A percentile compares a stretch with the other conserved stretches of the same genome.
These are phyloP conservation scores for Sclerotinia nivalis DNA, from an alignment of 2,329 filamentous ascomycete species.

Conservation along the genomic window DNA sequence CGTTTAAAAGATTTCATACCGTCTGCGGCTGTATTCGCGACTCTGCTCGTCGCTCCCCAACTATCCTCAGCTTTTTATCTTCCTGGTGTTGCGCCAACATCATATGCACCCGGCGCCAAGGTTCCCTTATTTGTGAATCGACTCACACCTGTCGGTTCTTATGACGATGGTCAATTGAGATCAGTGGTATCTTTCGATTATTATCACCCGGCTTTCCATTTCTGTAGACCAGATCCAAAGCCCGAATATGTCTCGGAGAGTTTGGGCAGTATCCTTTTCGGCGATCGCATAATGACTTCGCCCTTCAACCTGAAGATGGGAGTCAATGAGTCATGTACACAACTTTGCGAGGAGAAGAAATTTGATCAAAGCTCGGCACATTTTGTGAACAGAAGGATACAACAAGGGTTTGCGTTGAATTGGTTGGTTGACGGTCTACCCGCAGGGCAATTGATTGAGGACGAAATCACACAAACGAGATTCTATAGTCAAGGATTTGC, in stretches of 20 bases:
- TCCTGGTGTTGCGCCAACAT: conserved; percentile 90
- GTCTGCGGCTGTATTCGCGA: conserved; percentile 51
- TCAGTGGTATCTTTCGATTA: conserved; percentile 97
- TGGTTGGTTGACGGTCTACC: conserved; percentile 95
- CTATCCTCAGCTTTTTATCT: conserved; percentile 83
- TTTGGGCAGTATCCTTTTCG: conserved; percentile 93
- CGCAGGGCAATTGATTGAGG: conserved; percentile 79
- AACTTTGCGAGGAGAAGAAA: conserved; percentile 68
- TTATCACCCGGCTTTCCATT: conserved; percentile 84
- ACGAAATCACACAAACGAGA: conserved; percentile 71
- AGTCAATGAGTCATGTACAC: conserved; percentile 83
- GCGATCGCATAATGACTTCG: conserved; percentile 96
- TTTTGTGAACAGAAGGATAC: conserved; percentile 82
- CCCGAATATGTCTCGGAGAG: conserved; percentile 82
- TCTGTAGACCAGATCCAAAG: conserved; percentile 78
- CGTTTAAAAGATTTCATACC: conserved; percentile 38
- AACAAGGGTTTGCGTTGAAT: conserved; percentile 86
- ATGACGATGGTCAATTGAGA: conserved; percentile 76
- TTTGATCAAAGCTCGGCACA: conserved; percentile 65
- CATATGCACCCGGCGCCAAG: conserved; percentile 75
- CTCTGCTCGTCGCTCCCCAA: conserved; percentile 53
- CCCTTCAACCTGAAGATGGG: conserved; percentile 88
- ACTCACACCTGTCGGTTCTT: conserved; percentile 80
- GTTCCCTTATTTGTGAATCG: conserved; percentile 93
- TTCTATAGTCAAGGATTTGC: conserved; percentile 94